phyloP scores from a whole-genome alignment of 1,284 basidiomycete species.

The Fistulinella staudtii region DNA sequence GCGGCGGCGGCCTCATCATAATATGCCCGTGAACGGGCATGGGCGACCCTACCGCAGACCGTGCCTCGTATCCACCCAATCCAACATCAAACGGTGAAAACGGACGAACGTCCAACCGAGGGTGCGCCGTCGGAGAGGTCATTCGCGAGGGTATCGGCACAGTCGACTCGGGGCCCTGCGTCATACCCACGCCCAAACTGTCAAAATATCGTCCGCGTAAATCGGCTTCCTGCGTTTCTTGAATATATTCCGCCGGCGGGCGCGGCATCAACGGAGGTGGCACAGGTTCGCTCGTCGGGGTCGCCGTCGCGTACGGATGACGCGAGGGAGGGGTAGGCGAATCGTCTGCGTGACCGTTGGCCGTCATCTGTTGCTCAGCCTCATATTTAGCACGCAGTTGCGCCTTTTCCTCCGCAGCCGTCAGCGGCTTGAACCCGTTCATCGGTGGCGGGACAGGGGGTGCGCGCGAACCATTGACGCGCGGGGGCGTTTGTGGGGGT shows the following conservation, averaged over 20 bases:
- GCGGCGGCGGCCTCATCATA: slow-evolving; percentile 5
- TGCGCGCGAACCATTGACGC: slow-evolving; percentile 15
- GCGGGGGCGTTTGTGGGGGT: slow-evolving; percentile 30
- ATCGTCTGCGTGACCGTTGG: slow-evolving; percentile 11
- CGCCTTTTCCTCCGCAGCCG: slow-evolving; percentile 76
- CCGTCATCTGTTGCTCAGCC: slow-evolving; percentile 40
- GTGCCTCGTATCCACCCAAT: slow-evolving; percentile 25
- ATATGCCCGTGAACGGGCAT: too few relatives aligned
- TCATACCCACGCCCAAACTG: slow-evolving; percentile 14
- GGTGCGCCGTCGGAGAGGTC: too few relatives aligned
- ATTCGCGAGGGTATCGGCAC: too few relatives aligned
- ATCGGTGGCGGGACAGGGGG: slow-evolving; percentile 22
- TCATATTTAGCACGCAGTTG: slow-evolving; percentile 60
- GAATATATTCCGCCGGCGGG: slow-evolving; percentile 71
- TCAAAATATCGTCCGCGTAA: slow-evolving; percentile 38
- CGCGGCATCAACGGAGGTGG: slow-evolving; percentile 70
- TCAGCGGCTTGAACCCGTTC: slow-evolving; percentile 41
- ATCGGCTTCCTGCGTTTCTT: slow-evolving; percentile 71
- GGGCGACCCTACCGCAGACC: slow-evolving; percentile 7
- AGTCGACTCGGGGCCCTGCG: slow-evolving; percentile 18
- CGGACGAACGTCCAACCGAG: slow-evolving; percentile 35
- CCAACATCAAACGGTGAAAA: slow-evolving; percentile 43
- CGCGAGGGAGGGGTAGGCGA: slow-evolving; percentile 12
- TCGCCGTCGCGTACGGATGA: slow-evolving; percentile 17
- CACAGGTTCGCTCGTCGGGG: slow-evolving; percentile 10